A percentile compares a stretch with the other conserved stretches of the same genome.
Evolutionary conservation across 805 yeast species (phyloP).

Genomic region (Wickerhamiella domercqiae): DNA sequence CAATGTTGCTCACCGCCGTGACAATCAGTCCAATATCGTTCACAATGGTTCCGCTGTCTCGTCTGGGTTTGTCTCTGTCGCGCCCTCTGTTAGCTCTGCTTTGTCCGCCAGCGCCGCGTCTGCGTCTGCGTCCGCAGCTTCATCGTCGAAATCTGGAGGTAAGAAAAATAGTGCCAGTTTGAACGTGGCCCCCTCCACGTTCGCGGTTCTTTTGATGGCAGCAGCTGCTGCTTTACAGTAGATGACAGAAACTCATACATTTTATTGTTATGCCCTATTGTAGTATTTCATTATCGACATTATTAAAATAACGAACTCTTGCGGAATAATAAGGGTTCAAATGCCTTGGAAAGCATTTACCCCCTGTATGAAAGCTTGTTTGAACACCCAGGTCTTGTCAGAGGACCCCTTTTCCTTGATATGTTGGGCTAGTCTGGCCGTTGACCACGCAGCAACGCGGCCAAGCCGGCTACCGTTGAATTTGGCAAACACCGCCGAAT

Average conservation of each 20-base stretch:
- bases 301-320: too few species aligned
- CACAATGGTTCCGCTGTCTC: neutral
- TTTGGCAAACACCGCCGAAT: constrained; percentile 49
- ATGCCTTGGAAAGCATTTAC: constrained; percentile 34
- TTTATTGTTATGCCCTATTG: too few species aligned
- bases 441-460: constrained; percentile 52
- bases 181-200: too few species aligned
- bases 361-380: constrained; percentile 65
- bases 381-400: constrained; percentile 70
- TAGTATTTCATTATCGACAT: too few species aligned
- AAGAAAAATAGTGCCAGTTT: constrained; percentile 7
- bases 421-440: constrained; percentile 50
- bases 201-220: too few species aligned
- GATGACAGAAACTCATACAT: too few species aligned
- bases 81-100: neutral
- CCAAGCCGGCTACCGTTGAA: constrained; percentile 64
- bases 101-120: too few species aligned
- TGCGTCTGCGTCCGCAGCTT: constrained; percentile 6
- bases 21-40: constrained; percentile 23
- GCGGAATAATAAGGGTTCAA: too few species aligned
- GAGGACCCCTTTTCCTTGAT: constrained; percentile 37
- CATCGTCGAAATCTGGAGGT: constrained; percentile 2
- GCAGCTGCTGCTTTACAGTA: too few species aligned
- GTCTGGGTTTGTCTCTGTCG: too few species aligned
- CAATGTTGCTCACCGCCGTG: constrained; percentile 13